A percentile compares a stretch with the other conserved stretches of the same genome.
These are phyloP conservation scores for Hymenoscyphus repandus DNA, from an alignment of 2,329 filamentous ascomycete species.

Conservation along the genomic window DNA sequence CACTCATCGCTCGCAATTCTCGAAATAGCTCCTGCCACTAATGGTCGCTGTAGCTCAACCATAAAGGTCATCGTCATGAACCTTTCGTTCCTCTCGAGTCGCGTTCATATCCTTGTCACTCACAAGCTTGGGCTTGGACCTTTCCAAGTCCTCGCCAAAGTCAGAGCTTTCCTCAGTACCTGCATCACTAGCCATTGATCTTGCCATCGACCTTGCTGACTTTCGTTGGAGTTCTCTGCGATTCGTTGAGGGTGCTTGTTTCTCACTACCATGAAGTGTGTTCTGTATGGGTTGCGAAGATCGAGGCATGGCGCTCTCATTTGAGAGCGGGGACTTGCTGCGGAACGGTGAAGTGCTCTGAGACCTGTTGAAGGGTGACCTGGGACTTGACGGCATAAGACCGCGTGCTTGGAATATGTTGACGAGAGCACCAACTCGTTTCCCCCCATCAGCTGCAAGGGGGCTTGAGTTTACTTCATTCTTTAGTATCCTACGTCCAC, in stretches of 20 bases:
- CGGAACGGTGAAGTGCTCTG: not conserved
- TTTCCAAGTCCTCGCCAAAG: slow-evolving; percentile 10
- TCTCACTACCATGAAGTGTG: no score
- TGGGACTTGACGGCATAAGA: slow-evolving; percentile 13
- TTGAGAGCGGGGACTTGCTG: not conserved
- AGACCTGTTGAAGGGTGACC: slow-evolving; percentile 4
- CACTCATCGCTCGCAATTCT: not conserved
- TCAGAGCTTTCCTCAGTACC: slow-evolving; percentile 9
- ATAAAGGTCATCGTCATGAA: slow-evolving; percentile 4
- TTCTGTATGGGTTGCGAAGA: no score
- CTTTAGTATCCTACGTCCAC: no score
- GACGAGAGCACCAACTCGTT: slow-evolving; percentile 16
- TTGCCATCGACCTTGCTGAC: not conserved
- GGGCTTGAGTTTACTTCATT: no score
- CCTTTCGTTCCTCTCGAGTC: not conserved
- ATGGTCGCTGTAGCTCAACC: not conserved
- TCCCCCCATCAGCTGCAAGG: not conserved
- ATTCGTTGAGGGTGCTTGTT: no score
- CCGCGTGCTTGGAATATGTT: slow-evolving; percentile 21
- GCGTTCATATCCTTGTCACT: not conserved
- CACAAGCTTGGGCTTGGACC: not conserved
- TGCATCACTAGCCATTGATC: slow-evolving; percentile 4
- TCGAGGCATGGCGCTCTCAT: no score
- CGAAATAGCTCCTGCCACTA: not conserved
- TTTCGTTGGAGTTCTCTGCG: no score